A percentile compares a stretch with the other conserved stretches of the same genome.
Conservation (phyloP, 176 grass and related monocot genomes). For the Aechmea fasciata region DNA sequence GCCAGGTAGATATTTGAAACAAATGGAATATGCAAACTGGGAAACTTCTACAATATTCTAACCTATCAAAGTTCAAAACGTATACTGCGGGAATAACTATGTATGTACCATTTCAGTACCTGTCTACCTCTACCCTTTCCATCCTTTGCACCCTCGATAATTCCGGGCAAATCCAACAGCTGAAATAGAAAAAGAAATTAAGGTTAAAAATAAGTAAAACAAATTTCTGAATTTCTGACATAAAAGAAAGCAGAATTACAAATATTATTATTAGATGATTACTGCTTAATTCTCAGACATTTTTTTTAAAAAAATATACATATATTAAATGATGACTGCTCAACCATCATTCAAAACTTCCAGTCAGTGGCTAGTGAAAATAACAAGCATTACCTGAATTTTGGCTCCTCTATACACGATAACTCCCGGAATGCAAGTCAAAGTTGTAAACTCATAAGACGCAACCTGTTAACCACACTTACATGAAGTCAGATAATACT, state of each 20-base stretch:
- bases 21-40: background rate
- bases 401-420: constrained; percentile 90
- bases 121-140: constrained; percentile 99
- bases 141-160: constrained; percentile 99
- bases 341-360: too few species aligned
- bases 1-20: background rate
- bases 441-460: constrained; percentile 87
- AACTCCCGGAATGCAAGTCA: constrained; percentile 95
- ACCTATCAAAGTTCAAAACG: background rate
- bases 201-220: constrained; percentile 10
- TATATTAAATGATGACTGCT: too few species aligned
- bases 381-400: constrained; percentile 52
- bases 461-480: constrained; percentile 56
- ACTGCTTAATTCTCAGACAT: too few species aligned
- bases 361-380: background rate
- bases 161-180: constrained; percentile 94
- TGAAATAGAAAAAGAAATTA: constrained; percentile 25
- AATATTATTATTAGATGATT: too few species aligned
- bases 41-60: background rate
- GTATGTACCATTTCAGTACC: constrained; percentile 31
- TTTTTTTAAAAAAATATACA: too few species aligned
- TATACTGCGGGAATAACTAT: background rate
- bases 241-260: background rate
- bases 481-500: background rate
- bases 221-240: background rate